Conservation (phyloP, 371 early-diverging fungal species). For the Syncephalastrum monosporum region DNA sequence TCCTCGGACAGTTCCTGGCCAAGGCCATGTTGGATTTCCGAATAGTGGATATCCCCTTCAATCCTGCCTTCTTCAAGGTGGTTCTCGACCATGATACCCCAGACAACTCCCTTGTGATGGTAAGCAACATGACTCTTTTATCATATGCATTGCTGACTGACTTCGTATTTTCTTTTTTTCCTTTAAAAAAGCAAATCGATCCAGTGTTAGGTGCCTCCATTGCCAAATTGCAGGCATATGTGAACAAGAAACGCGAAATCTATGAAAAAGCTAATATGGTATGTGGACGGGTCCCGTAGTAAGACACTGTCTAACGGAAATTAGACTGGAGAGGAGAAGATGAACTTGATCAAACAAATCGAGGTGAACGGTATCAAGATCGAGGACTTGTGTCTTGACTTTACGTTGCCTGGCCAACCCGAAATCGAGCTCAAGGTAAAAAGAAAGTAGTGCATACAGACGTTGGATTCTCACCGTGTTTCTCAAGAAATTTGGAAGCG, state of each 20-base stretch:
- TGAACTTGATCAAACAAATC: conserved; percentile 39
- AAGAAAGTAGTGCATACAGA: not conserved
- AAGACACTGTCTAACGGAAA: not conserved
- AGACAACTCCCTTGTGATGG: conserved; percentile 26
- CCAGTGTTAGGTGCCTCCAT: conserved; percentile 70
- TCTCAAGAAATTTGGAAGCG: conserved; percentile 51
- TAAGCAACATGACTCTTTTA: conserved; percentile 10
- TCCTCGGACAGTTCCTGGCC: conserved; percentile 85
- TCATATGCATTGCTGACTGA: not conserved
- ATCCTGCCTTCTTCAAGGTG: conserved; percentile 70
- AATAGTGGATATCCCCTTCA: conserved; percentile 84
- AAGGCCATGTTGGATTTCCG: conserved; percentile 88
- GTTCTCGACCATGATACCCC: conserved; percentile 44
- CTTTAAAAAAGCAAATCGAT: conserved; percentile 56
- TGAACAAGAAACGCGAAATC: conserved; percentile 48
- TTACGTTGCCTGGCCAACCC: conserved; percentile 81
- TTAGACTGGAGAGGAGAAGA: conserved; percentile 32
- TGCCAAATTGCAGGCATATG: conserved; percentile 58
- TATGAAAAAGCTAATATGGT: conserved; percentile 36
- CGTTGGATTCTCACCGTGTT: conserved; percentile 1
- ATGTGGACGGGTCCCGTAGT: too few relatives aligned
- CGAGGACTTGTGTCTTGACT: conserved; percentile 78
- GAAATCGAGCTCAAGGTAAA: conserved; percentile 59
- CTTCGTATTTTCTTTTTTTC: too few relatives aligned
- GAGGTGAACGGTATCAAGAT: conserved; percentile 49